A percentile compares a stretch with the other conserved stretches of the same genome.
Conservation (phyloP, 2,329 filamentous ascomycete species). For the Colletotrichum ledebouriae region DNA sequence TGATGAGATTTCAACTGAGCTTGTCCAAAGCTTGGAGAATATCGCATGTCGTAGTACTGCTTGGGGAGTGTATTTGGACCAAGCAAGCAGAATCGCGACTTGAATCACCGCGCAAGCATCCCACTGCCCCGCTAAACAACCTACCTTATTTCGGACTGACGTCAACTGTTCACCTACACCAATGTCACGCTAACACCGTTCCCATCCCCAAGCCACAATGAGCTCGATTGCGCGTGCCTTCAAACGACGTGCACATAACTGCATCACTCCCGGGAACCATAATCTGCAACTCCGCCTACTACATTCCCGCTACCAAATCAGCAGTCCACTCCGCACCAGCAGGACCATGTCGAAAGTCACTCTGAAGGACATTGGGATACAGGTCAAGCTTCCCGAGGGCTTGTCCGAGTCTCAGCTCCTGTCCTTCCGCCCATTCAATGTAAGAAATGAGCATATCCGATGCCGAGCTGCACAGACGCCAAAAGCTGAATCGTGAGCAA, state of each 20-base stretch:
- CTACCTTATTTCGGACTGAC: constrained; percentile 18
- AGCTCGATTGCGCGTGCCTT: background rate
- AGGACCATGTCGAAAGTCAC: constrained; percentile 57
- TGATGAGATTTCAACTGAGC: background rate
- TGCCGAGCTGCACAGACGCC: background rate
- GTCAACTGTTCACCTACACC: constrained; percentile 31
- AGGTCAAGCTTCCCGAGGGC: constrained; percentile 59
- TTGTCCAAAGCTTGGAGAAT: too few species aligned
- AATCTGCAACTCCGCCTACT: too few species aligned
- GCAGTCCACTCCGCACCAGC: accelerated
- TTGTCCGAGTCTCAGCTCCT: constrained; percentile 60
- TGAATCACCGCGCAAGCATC: too few species aligned
- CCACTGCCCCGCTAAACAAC: constrained; percentile 5
- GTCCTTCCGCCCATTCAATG: constrained; percentile 65
- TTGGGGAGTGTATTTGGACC: too few species aligned
- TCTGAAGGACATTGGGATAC: constrained; percentile 54
- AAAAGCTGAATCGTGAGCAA: background rate
- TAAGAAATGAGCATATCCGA: constrained; percentile 41
- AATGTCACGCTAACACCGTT: background rate
- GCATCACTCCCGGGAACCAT: background rate
- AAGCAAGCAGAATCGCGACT: too few species aligned
- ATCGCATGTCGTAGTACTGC: too few species aligned
- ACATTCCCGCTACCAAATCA: background rate
- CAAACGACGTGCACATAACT: background rate
- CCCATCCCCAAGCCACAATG: constrained; percentile 9